Evolutionary conservation across 306 rosid genomes (phyloP).

Genomic region (Cucurbita maxima): DNA sequence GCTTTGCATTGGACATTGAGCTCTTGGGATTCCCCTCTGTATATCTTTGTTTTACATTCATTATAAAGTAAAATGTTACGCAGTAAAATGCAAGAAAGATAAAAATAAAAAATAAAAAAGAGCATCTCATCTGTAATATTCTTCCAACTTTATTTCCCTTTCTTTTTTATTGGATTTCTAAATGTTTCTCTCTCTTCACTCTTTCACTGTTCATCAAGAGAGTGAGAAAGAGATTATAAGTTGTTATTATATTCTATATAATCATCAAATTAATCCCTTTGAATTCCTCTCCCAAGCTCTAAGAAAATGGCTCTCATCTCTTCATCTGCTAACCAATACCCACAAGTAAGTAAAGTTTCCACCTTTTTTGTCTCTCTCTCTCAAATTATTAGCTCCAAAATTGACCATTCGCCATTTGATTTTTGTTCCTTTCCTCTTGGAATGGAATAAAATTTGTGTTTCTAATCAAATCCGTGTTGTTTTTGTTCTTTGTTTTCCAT

Average conservation of each 20-base stretch:
- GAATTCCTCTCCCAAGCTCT: conserved; percentile 11
- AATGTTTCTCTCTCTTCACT: conserved; percentile 21
- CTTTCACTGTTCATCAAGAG: conserved; percentile 18
- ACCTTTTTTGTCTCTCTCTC: conserved; percentile 11
- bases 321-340: conserved; percentile 55
- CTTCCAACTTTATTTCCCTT: background rate
- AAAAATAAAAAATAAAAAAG: background rate
- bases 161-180: conserved; percentile 32
- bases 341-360: conserved; percentile 36
- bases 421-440: background rate
- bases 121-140: conserved; percentile 21
- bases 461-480: background rate
- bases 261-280: background rate
- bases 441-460: background rate
- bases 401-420: conserved; percentile 25
- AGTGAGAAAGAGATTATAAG: background rate
- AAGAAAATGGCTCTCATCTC: conserved; percentile 42
- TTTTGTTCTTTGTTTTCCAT: too few species aligned
- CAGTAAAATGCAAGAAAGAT: background rate
- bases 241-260: background rate
- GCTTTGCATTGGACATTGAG: conserved; percentile 37
- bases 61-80: conserved; percentile 33
- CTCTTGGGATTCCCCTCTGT: conserved; percentile 75
- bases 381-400: conserved; percentile 56
- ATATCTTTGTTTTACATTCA: conserved; percentile 13